These are phyloP conservation scores for Dissophora globulifera DNA, from an alignment of 192 early-diverging fungal species.

Conservation along the genomic window DNA sequence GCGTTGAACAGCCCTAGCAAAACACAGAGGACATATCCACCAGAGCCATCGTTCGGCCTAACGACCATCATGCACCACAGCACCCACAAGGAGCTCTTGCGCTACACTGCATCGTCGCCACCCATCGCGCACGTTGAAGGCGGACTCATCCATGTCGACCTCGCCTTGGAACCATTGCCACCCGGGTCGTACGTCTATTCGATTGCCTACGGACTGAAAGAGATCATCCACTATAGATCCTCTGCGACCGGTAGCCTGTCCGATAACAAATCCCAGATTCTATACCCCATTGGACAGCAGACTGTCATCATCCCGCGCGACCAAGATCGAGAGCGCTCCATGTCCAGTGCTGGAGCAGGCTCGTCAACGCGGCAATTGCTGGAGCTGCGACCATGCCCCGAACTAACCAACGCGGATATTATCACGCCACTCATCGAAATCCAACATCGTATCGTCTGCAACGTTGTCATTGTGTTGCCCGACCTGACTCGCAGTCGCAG, in stretches of 20 bases:
- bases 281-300: conserved; percentile 53
- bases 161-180: conserved; percentile 40
- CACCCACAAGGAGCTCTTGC: conserved; percentile 44
- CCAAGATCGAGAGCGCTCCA: conserved; percentile 32
- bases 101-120: conserved; percentile 40
- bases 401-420: conserved; percentile 38
- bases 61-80: conserved; percentile 47
- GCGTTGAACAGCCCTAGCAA: background rate
- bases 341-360: conserved; percentile 51
- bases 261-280: conserved; percentile 51
- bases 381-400: conserved; percentile 38
- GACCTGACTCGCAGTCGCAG: conserved; percentile 19
- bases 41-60: conserved; percentile 9
- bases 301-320: conserved; percentile 48
- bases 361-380: conserved; percentile 47
- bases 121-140: conserved; percentile 47
- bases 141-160: conserved; percentile 29
- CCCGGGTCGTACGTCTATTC: conserved; percentile 51
- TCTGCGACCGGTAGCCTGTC: conserved; percentile 45
- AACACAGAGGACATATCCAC: background rate
- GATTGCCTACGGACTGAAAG: conserved; percentile 49
- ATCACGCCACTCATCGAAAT: conserved; percentile 44
- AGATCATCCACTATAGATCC: conserved; percentile 40
- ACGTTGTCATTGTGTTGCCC: conserved; percentile 38
- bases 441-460: conserved; percentile 43